Conservation (phyloP, 768 basidiomycete genomes). For the Phanerochaete sordida region DNA sequence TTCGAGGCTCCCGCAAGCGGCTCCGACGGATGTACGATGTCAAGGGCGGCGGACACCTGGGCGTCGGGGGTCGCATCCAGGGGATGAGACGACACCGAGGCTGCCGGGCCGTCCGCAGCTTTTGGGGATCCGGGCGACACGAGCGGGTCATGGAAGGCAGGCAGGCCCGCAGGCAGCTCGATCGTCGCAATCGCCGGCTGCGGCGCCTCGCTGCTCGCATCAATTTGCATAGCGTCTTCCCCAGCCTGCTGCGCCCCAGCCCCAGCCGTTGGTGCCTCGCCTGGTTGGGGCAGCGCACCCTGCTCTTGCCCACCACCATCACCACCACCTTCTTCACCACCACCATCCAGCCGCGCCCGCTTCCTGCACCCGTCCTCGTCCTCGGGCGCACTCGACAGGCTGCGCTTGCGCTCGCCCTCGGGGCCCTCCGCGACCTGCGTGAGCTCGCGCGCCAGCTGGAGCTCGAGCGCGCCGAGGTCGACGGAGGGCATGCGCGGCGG, state of each 20-base stretch:
- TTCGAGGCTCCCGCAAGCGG: not conserved
- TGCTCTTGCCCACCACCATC: not conserved
- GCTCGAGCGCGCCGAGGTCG: not conserved
- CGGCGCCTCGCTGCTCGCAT: not conserved
- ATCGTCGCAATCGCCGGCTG: not conserved
- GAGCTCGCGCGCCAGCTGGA: not conserved
- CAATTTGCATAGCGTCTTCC: not conserved
- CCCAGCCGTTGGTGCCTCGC: not conserved
- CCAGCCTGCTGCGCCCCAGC: not conserved
- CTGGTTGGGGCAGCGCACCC: not conserved
- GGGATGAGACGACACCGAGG: not conserved
- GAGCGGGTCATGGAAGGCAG: not conserved
- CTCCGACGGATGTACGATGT: not conserved
- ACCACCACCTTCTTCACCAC: not conserved
- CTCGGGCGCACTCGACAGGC: not conserved
- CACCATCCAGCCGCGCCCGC: not conserved
- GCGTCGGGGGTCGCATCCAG: too few species aligned
- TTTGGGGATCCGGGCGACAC: not conserved
- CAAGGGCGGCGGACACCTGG: not conserved
- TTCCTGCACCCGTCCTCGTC: not conserved
- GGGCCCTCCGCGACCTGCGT: not conserved
- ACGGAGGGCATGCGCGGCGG: not conserved
- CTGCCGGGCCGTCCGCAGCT: not conserved
- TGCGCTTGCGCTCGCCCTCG: not conserved
- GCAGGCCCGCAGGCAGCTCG: not conserved